Conservation (phyloP, 805 yeast genomes). For the Zygosaccharomyces gambellarensis region DNA sequence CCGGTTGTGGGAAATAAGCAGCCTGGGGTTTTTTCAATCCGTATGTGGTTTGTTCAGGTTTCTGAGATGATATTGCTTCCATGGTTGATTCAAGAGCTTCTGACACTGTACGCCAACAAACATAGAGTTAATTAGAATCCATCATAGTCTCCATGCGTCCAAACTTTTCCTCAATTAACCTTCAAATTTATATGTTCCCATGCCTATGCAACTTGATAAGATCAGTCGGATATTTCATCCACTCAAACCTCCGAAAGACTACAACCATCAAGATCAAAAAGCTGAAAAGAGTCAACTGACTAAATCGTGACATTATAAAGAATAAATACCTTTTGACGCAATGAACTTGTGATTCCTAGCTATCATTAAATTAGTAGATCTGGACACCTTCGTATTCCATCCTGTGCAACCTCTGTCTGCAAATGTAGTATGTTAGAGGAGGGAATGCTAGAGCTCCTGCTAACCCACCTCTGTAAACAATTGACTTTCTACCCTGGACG, state of each 20-base stretch:
- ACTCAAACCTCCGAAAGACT: background rate
- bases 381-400: conserved; percentile 11
- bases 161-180: no score
- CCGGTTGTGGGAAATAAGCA: conserved; percentile 18
- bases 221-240: background rate
- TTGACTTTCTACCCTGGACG: conserved; percentile 19
- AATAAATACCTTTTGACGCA: background rate
- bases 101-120: background rate
- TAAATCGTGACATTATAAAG: no score
- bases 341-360: background rate
- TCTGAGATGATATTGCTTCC: conserved; percentile 13
- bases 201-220: background rate
- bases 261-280: background rate
- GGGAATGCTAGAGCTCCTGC: conserved; percentile 21
- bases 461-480: conserved; percentile 15
- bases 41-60: conserved; percentile 8
- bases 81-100: background rate
- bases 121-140: no score
- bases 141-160: no score
- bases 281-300: no score
- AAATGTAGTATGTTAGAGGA: conserved; percentile 11
- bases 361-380: background rate
- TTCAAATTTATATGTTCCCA: background rate
- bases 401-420: conserved; percentile 8
- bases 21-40: conserved; percentile 14